Evolutionary conservation across 2,329 filamentous ascomycete species (phyloP), one percentile per base, ranked within the genome.

Genomic region (Aspergillus pseudotamarii): DNA sequence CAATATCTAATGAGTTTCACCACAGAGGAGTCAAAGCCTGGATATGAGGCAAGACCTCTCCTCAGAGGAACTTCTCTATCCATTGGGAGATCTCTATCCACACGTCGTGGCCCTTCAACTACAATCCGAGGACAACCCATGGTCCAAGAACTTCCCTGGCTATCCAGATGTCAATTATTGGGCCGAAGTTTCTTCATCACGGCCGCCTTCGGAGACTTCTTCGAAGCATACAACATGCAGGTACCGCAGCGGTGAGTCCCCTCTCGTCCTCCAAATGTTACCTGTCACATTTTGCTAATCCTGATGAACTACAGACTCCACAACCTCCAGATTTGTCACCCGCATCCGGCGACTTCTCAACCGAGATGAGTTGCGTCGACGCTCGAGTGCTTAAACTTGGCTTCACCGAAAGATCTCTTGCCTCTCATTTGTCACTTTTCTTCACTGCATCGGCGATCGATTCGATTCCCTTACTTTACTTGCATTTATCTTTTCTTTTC

Each of bases 71-170:
- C 66, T 74, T 28, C 73, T 74, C 64, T 72, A 70, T 57, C 74
- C 75, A 41, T 68, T 78, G 26, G 72, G 71, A 41, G 59, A 66
- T 32, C 73, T 78, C 57, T 79, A 79, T 57, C 76, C 76, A 30
- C 76, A 78, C 62, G 76, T 79, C 36, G 68, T 73, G 16, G 75
- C 75, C 45, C 69, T 78, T 38, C 75, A 78, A 66, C 72, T 73
- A 38, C 72, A 72, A 67, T 72, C 72, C 66, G 68, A 76, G 46
- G 69, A 72, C 21, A 69, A 64, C 38, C 66, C 67, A 62, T 73
- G 70, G 66, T 63, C 63, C 54, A 72, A 71, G 59, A 70, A 71
- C 58, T 75, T 72, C 59, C 68, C 71, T 36, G 72, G 74, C 36
- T 73, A 76, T 62, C 66, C 68, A 30, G 66, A 75, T 50, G 69